A percentile compares a stretch with the other conserved stretches of the same genome.
Conservation (phyloP, 495 filamentous ascomycete genomes). For the Immersiella caudata region DNA sequence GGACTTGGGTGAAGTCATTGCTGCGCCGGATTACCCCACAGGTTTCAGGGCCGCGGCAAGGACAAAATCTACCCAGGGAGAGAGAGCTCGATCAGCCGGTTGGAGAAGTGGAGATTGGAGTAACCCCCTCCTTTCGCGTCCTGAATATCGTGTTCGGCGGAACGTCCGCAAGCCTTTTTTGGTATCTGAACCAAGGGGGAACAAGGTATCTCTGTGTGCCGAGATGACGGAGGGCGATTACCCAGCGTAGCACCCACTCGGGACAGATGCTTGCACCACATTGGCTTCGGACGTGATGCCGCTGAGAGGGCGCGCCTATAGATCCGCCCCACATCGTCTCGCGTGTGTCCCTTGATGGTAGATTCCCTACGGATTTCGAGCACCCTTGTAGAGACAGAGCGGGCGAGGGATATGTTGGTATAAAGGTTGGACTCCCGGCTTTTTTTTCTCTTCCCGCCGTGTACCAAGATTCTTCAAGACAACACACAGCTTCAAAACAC, state of each 20-base stretch:
- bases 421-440: background rate
- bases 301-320: background rate
- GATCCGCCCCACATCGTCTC: background rate
- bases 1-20: background rate
- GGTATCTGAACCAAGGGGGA: background rate
- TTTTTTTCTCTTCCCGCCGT: background rate
- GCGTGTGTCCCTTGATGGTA: background rate
- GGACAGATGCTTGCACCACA: background rate
- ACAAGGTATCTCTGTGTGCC: conserved; percentile 1
- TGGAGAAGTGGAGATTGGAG: background rate
- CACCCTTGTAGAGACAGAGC: background rate
- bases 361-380: background rate
- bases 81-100: background rate
- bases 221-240: background rate
- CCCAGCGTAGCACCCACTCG: background rate
- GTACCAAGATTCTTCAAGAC: background rate
- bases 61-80: no score
- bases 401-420: background rate
- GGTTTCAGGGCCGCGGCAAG: background rate
- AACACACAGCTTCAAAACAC: background rate
- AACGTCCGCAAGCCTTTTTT: background rate
- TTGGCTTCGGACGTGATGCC: background rate
- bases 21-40: background rate
- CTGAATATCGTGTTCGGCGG: background rate
- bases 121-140: background rate